Percentiles rank a stretch among this genome's conserved stretches.
phyloP scores from a whole-genome alignment of 176 grass and related monocot species.

The Lolium rigidum region DNA sequence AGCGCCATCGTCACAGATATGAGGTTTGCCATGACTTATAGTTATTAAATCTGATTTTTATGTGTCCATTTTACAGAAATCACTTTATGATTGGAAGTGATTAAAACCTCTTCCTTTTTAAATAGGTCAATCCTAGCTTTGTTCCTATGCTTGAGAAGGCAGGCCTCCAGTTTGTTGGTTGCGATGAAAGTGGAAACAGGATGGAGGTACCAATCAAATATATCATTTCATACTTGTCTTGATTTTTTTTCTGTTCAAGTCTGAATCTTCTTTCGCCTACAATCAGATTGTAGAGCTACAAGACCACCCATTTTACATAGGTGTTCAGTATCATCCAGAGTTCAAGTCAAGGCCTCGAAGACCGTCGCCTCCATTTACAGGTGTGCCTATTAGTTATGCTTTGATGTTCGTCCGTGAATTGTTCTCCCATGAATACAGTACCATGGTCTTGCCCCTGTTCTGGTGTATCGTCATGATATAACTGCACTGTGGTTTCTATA shows the following conservation, averaged over 20 bases:
- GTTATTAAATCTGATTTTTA: conserved; percentile 24
- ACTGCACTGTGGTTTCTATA: not conserved
- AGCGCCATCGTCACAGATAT: conserved; percentile 97
- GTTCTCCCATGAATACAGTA: not conserved
- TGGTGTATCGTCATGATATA: not conserved
- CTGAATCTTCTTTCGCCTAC: conserved; percentile 25
- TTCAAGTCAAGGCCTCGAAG: conserved; percentile 92
- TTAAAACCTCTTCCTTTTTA: conserved; percentile 14
- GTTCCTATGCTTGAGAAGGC: conserved; percentile 72
- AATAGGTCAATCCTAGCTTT: conserved; percentile 88
- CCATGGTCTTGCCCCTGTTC: not conserved
- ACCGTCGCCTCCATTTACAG: conserved; percentile 89
- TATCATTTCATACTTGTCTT: conserved; percentile 4
- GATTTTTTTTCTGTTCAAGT: conserved; percentile 13
- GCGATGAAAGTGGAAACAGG: conserved; percentile 85
- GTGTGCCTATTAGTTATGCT: conserved; percentile 32
- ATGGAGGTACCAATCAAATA: conserved; percentile 80
- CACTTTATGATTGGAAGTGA: conserved; percentile 28
- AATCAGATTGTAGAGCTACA: conserved; percentile 86
- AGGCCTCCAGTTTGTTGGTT: conserved; percentile 87
- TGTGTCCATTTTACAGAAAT: not conserved
- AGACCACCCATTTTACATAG: conserved; percentile 81
- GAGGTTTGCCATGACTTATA: conserved; percentile 61
- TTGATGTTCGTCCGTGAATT: not conserved
- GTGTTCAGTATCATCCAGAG: conserved; percentile 95